These are phyloP conservation scores for Globisporangium viniferum DNA, from an alignment of 352 stramenopile species.

Conservation along the genomic window DNA sequence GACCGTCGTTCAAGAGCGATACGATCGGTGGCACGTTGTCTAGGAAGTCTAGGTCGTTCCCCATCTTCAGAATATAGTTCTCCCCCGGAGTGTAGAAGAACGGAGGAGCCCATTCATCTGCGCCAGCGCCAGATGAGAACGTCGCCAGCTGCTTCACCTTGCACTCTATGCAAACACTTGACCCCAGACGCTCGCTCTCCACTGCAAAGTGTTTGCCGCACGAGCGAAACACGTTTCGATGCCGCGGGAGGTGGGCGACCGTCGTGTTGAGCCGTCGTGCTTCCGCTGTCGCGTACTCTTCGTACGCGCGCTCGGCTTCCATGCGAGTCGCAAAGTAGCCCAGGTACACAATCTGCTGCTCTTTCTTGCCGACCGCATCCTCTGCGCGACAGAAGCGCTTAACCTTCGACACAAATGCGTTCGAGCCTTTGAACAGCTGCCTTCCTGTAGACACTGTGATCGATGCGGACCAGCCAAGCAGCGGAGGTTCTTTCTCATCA, in stretches of 20 bases:
- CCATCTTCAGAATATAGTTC: conserved; percentile 82
- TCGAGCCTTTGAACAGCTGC: conserved; percentile 67
- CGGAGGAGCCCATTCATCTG: conserved; percentile 55
- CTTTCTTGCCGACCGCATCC: conserved; percentile 48
- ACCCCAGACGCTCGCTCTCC: conserved; percentile 63
- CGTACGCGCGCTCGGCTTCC: conserved; percentile 70
- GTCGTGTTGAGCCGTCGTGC: conserved; percentile 69
- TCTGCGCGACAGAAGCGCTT: conserved; percentile 68
- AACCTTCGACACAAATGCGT: conserved; percentile 62
- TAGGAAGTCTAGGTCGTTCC: conserved; percentile 69
- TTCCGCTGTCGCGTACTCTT: conserved; percentile 55
- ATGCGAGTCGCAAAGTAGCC: conserved; percentile 64
- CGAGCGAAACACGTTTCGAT: conserved; percentile 66
- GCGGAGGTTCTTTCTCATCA: conserved; percentile 19
- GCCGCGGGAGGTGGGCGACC: conserved; percentile 40
- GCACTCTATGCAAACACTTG: conserved; percentile 79
- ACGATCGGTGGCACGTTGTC: conserved; percentile 51
- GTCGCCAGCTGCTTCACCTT: conserved; percentile 52
- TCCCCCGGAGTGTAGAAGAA: conserved; percentile 56
- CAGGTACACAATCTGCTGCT: conserved; percentile 65
- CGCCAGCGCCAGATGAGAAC: conserved; percentile 12
- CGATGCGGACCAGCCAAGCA: conserved; percentile 61
- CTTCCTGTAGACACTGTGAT: conserved; percentile 67
- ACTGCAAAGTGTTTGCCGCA: conserved; percentile 81
- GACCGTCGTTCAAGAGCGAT: conserved; percentile 32